A percentile compares a stretch with the other conserved stretches of the same genome.
Conservation (phyloP, 495 filamentous ascomycete genomes). For the Aspergillus affinis region DNA sequence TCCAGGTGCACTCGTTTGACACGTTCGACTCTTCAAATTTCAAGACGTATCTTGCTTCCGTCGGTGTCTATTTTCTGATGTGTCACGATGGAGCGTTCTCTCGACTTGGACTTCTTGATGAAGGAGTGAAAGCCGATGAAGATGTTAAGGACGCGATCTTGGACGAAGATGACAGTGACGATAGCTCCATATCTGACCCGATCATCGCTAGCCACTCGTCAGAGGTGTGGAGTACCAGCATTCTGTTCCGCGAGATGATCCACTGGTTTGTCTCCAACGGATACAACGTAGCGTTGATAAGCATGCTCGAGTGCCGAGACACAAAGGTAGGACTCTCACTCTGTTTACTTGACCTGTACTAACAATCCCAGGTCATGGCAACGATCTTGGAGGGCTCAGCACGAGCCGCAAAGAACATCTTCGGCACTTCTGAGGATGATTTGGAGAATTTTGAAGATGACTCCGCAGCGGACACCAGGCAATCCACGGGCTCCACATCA, state of each 20-base stretch:
- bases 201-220: not conserved
- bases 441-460: not conserved
- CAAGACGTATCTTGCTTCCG: slow-evolving; percentile 47
- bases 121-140: not conserved
- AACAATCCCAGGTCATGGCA: slow-evolving; percentile 32
- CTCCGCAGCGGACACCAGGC: too few species aligned
- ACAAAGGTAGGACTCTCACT: slow-evolving; percentile 48
- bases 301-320: slow-evolving; percentile 57
- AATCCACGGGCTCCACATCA: not conserved
- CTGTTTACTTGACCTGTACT: not conserved
- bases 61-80: slow-evolving; percentile 66
- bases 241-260: slow-evolving; percentile 47
- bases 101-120: not conserved
- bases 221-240: slow-evolving; percentile 13
- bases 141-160: not conserved
- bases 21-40: slow-evolving; percentile 48
- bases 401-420: slow-evolving; percentile 10
- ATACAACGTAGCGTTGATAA: slow-evolving; percentile 60
- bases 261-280: slow-evolving; percentile 42
- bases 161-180: not conserved
- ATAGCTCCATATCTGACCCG: not conserved
- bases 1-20: slow-evolving; percentile 47
- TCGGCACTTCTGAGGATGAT: not conserved
- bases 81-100: slow-evolving; percentile 57
- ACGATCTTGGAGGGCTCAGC: slow-evolving; percentile 45